phyloP scores from a whole-genome alignment of 2,329 filamentous ascomycete genomes.

The Chaetothyriales sp. region DNA sequence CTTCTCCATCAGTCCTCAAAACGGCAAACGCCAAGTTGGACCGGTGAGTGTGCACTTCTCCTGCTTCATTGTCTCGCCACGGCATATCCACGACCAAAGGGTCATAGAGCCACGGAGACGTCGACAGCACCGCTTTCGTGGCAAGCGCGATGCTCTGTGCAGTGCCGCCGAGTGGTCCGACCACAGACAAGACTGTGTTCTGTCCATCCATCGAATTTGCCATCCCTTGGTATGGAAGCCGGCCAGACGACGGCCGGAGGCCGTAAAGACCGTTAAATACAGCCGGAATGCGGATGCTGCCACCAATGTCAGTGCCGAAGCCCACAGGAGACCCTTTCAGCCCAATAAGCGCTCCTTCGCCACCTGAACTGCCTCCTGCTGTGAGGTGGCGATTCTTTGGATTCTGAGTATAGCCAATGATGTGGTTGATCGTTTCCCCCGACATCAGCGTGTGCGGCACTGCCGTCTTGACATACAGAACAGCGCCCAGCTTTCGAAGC shows the following conservation, averaged over 20 bases:
- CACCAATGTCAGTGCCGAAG: slow-evolving; percentile 46
- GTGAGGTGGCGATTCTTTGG: slow-evolving; percentile 43
- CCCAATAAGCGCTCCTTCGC: slow-evolving; percentile 43
- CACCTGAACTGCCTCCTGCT: slow-evolving; percentile 46
- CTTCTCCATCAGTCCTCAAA: slow-evolving; percentile 38
- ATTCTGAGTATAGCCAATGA: slow-evolving; percentile 46
- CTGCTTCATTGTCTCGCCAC: slow-evolving; percentile 41
- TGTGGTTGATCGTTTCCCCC: slow-evolving; percentile 49
- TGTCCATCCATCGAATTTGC: slow-evolving; percentile 54
- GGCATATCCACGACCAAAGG: slow-evolving; percentile 52
- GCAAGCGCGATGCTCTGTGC: slow-evolving; percentile 42
- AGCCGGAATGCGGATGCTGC: slow-evolving; percentile 46
- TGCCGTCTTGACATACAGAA: slow-evolving; percentile 43
- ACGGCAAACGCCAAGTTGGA: slow-evolving; percentile 41
- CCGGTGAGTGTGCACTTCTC: slow-evolving; percentile 20
- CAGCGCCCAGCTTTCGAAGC: slow-evolving; percentile 39
- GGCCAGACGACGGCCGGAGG: slow-evolving; percentile 40
- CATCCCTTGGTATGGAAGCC: slow-evolving; percentile 43
- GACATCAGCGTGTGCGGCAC: slow-evolving; percentile 45
- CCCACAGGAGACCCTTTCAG: slow-evolving; percentile 41
- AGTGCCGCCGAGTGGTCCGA: slow-evolving; percentile 49
- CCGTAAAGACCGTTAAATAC: slow-evolving; percentile 47
- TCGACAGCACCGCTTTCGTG: slow-evolving; percentile 42
- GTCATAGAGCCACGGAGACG: slow-evolving; percentile 53
- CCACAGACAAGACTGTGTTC: slow-evolving; percentile 47